A percentile compares a stretch with the other conserved stretches of the same genome.
Evolutionary conservation across 495 filamentous ascomycete genomes (phyloP).

Genomic region (Mycothermus thermophilus): DNA sequence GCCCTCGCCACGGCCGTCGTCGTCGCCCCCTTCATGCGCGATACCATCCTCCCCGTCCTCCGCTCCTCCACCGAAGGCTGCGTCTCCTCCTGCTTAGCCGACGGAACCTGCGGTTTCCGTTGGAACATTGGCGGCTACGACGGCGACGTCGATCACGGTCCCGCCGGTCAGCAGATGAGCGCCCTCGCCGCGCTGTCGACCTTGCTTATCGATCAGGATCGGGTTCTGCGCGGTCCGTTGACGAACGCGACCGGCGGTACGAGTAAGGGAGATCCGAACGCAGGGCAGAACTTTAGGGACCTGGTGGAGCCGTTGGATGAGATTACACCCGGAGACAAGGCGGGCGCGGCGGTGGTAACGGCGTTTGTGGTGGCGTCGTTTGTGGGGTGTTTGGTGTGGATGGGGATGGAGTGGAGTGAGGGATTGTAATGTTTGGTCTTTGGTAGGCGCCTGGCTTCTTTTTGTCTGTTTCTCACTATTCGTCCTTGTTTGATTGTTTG

Average conservation of each 20-base stretch:
- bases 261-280: constrained; percentile 54
- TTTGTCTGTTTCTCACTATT: too few species aligned
- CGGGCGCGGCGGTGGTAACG: constrained; percentile 47
- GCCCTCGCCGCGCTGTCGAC: constrained; percentile 51
- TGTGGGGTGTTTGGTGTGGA: constrained; percentile 20
- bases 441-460: not conserved
- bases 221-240: constrained; percentile 33
- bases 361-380: constrained; percentile 24
- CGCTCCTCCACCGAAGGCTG: constrained; percentile 50
- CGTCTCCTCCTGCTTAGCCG: constrained; percentile 50
- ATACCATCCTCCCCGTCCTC: constrained; percentile 47
- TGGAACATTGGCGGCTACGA: constrained; percentile 43
- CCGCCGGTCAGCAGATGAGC: constrained; percentile 54
- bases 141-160: constrained; percentile 28
- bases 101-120: constrained; percentile 51
- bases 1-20: constrained; percentile 59
- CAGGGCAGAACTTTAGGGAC: constrained; percentile 29
- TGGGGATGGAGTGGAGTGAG: constrained; percentile 13
- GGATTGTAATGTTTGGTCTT: too few species aligned
- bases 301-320: constrained; percentile 6
- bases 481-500: too few species aligned
- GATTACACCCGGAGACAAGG: constrained; percentile 38
- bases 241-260: constrained; percentile 57
- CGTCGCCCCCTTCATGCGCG: constrained; percentile 52
- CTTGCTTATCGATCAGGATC: constrained; percentile 23